Evolutionary conservation across 1,284 basidiomycete genomes (phyloP), one percentile per base, ranked within the genome.

Genomic region (Ceratobasidium sp.): DNA sequence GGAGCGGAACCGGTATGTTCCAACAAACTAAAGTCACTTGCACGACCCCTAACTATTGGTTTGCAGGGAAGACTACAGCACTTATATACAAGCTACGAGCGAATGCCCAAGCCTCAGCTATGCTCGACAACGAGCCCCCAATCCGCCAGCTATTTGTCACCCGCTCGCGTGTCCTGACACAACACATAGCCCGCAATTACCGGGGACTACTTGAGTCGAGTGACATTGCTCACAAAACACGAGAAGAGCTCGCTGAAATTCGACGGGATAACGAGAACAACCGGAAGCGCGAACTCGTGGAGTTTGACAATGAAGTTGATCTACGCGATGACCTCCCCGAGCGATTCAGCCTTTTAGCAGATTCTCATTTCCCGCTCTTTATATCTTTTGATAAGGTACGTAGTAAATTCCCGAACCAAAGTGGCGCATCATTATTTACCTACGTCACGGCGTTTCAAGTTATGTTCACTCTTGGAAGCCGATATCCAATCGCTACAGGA

Each of bases 321-420:
- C 29, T 65, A 4, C 61, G 67, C 15, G 68, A 64, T 17, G 61
- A 65, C 76, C 83, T 92, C 1, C 92, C 92, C 0, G 79, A 81
- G 22, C 84, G 82, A n/a, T 93, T 89, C 78, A 89, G 90, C 54
- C 85, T 87, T 17, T 83, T 93, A 2, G 80, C 84, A 37, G 90
- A 91, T 44, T 81, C 84, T 0, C 89, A 94, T 80, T 94, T 93
- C 76, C 92, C 92, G 0, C 82, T 93, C 76, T 94, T 94, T 77
- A 80, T 92, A 8, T 91, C 91, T 0, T 90, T 89, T 64, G 88
- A 92, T 78, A 85, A 86, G 77, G 92, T 91, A 78, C 49, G 84
- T 79, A 19, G 76, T 74, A 32, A 40, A 7, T 66, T 52, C 46
- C 1, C 5, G 6, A 7, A 19, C 43, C 15, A 29, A 56, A 22